Evolutionary conservation across 2,329 filamentous ascomycete genomes (phyloP).

Genomic region (Oidium heveae): DNA sequence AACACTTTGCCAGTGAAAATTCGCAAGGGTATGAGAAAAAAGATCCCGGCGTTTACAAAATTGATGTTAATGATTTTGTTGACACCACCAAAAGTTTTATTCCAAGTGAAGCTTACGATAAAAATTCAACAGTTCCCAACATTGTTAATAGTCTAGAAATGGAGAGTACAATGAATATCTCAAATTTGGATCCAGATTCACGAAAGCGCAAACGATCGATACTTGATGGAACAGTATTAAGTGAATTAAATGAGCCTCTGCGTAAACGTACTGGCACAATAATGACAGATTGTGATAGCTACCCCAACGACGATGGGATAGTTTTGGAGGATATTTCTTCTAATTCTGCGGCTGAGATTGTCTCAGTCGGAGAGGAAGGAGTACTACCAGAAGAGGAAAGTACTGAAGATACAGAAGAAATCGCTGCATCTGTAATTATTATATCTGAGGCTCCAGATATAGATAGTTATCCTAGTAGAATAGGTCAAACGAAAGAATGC

Average conservation of each 20-base stretch:
- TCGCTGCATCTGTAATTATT: conserved; percentile 3
- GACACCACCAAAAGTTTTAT: conserved; percentile 14
- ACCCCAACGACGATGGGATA: conserved; percentile 21
- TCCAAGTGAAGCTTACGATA: conserved; percentile 16
- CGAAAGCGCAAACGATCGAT: conserved; percentile 17
- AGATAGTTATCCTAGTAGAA: conserved; percentile 13
- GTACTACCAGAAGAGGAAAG: conserved; percentile 20
- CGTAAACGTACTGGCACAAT: conserved; percentile 29
- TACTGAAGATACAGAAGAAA: conserved; percentile 18
- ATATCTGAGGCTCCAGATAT: conserved; percentile 5
- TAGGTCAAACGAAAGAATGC: conserved; percentile 15
- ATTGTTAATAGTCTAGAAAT: conserved; percentile 12
- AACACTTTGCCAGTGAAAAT: conserved; percentile 22
- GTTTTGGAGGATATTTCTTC: conserved; percentile 17
- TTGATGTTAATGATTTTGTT: conserved; percentile 15
- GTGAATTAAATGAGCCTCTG: conserved; percentile 14
- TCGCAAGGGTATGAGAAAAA: conserved; percentile 3
- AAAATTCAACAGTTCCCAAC: conserved; percentile 14
- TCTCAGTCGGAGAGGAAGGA: conserved; percentile 15
- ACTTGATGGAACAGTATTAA: conserved; percentile 10
- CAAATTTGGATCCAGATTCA: conserved; percentile 9
- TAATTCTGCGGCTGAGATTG: conserved; percentile 12
- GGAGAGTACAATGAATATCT: conserved; percentile 8
- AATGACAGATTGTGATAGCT: conserved; percentile 17
- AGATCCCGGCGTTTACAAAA: not conserved